phyloP scores from a whole-genome alignment of 306 rosid genomes.

The Hippophae tibetana region DNA sequence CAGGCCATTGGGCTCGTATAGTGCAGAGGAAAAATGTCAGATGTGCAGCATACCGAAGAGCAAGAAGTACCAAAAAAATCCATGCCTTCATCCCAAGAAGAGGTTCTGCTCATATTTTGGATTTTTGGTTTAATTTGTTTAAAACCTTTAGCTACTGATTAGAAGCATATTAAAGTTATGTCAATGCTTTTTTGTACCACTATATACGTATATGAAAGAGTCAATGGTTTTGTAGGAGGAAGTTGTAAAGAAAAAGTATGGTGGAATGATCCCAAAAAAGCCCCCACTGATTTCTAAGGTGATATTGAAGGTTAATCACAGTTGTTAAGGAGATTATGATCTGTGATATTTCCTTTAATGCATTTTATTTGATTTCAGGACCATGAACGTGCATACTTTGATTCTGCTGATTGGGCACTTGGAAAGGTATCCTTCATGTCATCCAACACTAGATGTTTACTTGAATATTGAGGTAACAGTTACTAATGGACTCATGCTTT shows the following conservation, averaged over 20 bases:
- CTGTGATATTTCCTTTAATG: slow-evolving; percentile 14
- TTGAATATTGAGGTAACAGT: slow-evolving; percentile 7
- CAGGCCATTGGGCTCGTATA: slow-evolving; percentile 17
- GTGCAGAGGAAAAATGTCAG: slow-evolving; percentile 37
- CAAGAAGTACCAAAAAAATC: slow-evolving; percentile 28
- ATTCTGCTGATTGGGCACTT: slow-evolving; percentile 99
- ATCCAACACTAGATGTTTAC: slow-evolving; percentile 3
- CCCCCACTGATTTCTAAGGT: slow-evolving; percentile 93
- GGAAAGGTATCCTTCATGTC: slow-evolving; percentile 63
- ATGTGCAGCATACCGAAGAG: slow-evolving; percentile 47
- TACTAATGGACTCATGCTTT: slow-evolving; percentile 16
- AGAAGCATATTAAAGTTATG: background rate
- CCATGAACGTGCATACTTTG: slow-evolving; percentile 96
- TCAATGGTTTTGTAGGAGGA: slow-evolving; percentile 52
- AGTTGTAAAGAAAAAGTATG: slow-evolving; percentile 76
- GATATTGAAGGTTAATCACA: background rate
- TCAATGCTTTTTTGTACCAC: background rate
- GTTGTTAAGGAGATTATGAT: background rate
- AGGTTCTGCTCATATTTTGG: slow-evolving; percentile 36
- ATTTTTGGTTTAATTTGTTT: slow-evolving; percentile 8
- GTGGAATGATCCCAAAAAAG: slow-evolving; percentile 81
- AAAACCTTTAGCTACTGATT: background rate
- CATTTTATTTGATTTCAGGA: slow-evolving; percentile 44
- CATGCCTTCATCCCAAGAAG: slow-evolving; percentile 47
- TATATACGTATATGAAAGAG: slow-evolving; percentile 8